Conservation (phyloP, 176 grass and related monocot species). For the Thinopyrum elongatum region DNA sequence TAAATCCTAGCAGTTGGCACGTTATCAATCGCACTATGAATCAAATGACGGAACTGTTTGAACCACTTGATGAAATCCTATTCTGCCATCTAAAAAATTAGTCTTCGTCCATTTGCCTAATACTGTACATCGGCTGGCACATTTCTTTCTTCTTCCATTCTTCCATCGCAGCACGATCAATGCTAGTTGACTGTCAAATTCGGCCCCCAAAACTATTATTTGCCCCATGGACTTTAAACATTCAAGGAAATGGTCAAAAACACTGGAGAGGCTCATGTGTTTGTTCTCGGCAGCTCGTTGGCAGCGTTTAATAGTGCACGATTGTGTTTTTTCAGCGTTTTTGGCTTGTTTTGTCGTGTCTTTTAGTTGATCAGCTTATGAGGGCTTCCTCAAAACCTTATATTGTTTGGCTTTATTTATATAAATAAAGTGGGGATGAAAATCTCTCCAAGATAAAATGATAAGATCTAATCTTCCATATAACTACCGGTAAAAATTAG, state of each 20-base stretch:
- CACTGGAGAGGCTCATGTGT: background rate
- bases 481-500: too few relatives aligned
- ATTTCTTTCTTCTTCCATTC: background rate
- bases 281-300: too few relatives aligned
- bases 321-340: too few relatives aligned
- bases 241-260: background rate
- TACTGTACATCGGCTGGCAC: background rate
- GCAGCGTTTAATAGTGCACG: too few relatives aligned
- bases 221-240: background rate
- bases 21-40: background rate
- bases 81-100: background rate
- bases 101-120: background rate
- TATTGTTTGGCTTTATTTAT: too few relatives aligned
- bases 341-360: too few relatives aligned
- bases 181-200: background rate
- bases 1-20: background rate
- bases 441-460: too few relatives aligned
- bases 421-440: too few relatives aligned
- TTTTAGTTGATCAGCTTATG: too few relatives aligned
- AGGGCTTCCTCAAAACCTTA: too few relatives aligned
- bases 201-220: background rate
- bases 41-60: background rate
- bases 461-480: too few relatives aligned
- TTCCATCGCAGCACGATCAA: background rate
- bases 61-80: background rate